These are phyloP conservation scores for Poa pratensis DNA, from an alignment of 176 grass and related monocot species.

Conservation along the genomic window DNA sequence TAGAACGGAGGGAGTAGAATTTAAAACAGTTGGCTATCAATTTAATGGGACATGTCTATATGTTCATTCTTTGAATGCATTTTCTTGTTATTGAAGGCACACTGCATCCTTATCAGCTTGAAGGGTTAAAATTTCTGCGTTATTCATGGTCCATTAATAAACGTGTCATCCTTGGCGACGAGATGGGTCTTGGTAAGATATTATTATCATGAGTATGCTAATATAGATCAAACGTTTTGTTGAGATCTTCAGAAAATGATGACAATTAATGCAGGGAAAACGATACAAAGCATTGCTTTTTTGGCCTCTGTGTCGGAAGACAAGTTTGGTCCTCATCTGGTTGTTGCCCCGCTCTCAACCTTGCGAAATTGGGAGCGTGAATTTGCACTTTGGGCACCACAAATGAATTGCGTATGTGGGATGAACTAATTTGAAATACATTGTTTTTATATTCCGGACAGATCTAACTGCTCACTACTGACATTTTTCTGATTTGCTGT, in stretches of 20 bases:
- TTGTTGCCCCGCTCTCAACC: slow-evolving; percentile 97
- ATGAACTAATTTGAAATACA: slow-evolving; percentile 38
- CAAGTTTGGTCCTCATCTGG: slow-evolving; percentile 80
- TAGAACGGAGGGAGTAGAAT: not conserved
- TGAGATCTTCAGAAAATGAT: slow-evolving; percentile 28
- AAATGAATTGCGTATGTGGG: slow-evolving; percentile 94
- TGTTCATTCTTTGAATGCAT: slow-evolving; percentile 34
- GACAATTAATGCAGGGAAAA: slow-evolving; percentile 74
- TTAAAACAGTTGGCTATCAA: slow-evolving; percentile 40
- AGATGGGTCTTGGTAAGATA: slow-evolving; percentile 99
- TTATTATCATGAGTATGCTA: slow-evolving; percentile 8
- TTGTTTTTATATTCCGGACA: slow-evolving; percentile 29
- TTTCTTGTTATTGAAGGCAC: slow-evolving; percentile 63
- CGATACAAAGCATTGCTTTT: slow-evolving; percentile 99
- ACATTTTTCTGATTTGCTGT: slow-evolving; percentile 42
- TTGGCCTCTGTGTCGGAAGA: slow-evolving; percentile 84
- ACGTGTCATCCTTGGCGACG: slow-evolving; percentile 96
- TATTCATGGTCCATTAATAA: slow-evolving; percentile 86
- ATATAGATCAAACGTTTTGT: slow-evolving; percentile 33
- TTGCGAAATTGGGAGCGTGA: slow-evolving; percentile 98
- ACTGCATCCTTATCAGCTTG: slow-evolving; percentile 93
- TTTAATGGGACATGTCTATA: slow-evolving; percentile 1
- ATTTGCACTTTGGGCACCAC: slow-evolving; percentile 97
- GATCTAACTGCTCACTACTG: slow-evolving; percentile 16
- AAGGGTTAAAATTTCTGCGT: slow-evolving; percentile 91